Evolutionary conservation across 169 alveolate genomes (phyloP).

Genomic region (Plasmodium cynomolgi): DNA sequence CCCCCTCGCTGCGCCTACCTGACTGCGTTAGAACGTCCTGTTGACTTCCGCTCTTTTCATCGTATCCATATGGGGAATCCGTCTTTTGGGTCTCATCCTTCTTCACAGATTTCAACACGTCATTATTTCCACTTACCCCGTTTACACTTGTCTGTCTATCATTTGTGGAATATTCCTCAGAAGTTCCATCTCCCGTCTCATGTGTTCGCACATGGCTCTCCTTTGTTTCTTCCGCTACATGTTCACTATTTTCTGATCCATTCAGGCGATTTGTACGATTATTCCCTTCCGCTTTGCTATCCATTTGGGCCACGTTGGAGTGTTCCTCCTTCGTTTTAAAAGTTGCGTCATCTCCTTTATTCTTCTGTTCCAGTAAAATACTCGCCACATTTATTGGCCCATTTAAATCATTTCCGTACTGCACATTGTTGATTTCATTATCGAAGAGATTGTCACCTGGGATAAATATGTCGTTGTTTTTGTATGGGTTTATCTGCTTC

Average conservation of each 20-base stretch:
- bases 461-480: slow-evolving; percentile 42
- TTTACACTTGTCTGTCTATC: not conserved
- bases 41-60: not conserved
- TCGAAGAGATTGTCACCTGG: slow-evolving; percentile 23
- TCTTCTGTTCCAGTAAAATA: slow-evolving; percentile 18
- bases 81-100: not conserved
- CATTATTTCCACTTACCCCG: not conserved
- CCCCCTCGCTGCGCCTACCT: not conserved
- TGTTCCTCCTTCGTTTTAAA: not conserved
- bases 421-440: slow-evolving; percentile 24
- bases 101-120: not conserved
- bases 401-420: slow-evolving; percentile 2
- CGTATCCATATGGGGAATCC: not conserved
- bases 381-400: not conserved
- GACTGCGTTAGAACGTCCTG: not conserved
- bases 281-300: not conserved
- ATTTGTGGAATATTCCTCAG: not conserved
- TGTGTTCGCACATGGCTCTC: not conserved
- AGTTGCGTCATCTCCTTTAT: not conserved
- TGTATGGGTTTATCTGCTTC: slow-evolving; percentile 44
- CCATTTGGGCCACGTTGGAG: not conserved
- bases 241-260: not conserved
- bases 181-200: not conserved
- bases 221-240: not conserved
- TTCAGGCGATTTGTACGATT: not conserved